Base-by-base conservation (phyloP, 805 yeast genomes). In the Cyberlindnera americana region DNA sequence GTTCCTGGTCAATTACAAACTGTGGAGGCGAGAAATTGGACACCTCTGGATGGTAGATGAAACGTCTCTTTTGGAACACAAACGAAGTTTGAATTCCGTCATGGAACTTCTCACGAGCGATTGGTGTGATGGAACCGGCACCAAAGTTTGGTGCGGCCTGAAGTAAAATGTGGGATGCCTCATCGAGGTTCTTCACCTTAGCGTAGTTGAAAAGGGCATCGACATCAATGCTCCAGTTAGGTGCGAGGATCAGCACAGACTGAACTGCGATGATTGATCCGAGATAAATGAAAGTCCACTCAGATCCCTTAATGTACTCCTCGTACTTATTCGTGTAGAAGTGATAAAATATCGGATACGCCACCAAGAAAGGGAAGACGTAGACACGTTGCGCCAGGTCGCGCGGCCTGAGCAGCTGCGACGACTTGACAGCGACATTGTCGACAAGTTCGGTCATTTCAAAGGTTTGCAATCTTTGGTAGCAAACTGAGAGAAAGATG, bases 261-360 rank as follows among this genome's bases (percentile, higher is more conserved):
- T 91, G 95, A 43, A 83, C 45, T 3, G 96, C 78, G 26, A 83
- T 61, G 37, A 90, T 70, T 6, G 89, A 62, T 44, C 95, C 83
- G 18, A 88, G 67, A 56, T 78, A 90, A 26, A 91, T 93, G 61
- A 86, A 87, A 0, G 98, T 93, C 98, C 99, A 93, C 65, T 91
- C 99, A 33, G 83, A 74, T 19, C 96, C 96, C 32, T 75, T 83
- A 55, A 91, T 83, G 59, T 86, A 86, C 42, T 65, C 69, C 42
- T 91, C 98, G 61, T 91, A 91, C 41, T 81, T 77, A 44, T 66
- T 65, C 43, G 61, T 54, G 60, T 85, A 91, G 28, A 86, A 60
- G 53, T 83, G 78, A 38, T 67, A 66, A 60, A 85, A 86, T 15
- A 73, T 56, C 6, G 96, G 95, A 59, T 91, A 91, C 32, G 87